Conservation (phyloP, 2,329 filamentous ascomycete species). For the Xenoacremonium recifei region DNA sequence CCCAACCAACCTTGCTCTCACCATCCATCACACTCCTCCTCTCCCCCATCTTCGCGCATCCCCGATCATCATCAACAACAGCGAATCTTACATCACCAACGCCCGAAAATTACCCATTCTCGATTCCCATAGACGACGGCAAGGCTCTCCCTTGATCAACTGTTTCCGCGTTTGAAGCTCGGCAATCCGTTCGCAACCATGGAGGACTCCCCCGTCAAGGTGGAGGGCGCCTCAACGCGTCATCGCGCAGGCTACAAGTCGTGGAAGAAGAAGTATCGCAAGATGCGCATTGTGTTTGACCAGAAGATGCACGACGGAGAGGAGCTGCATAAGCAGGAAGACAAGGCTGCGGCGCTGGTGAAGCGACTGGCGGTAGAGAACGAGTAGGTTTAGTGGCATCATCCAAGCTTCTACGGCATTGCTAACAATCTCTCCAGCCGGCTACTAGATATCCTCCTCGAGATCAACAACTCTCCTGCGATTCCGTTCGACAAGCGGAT, state of each 20-base stretch:
- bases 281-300: constrained; percentile 80
- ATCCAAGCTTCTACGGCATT: constrained; percentile 11
- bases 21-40: not conserved
- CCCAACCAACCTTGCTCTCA: not conserved
- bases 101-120: too few species aligned
- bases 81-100: not conserved
- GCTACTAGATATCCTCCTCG: constrained; percentile 82
- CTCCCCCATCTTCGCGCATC: not conserved
- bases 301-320: constrained; percentile 78
- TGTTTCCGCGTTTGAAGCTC: not conserved
- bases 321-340: constrained; percentile 76
- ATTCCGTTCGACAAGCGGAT: constrained; percentile 73
- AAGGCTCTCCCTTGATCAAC: not conserved
- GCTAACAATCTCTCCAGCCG: constrained; percentile 55
- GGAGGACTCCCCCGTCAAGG: constrained; percentile 38
- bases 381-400: constrained; percentile 82
- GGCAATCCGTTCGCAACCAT: constrained; percentile 16
- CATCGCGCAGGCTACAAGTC: constrained; percentile 59
- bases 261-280: constrained; percentile 92
- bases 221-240: constrained; percentile 43
- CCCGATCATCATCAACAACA: not conserved
- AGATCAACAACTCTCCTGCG: constrained; percentile 82
- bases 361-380: constrained; percentile 87
- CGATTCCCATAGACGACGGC: too few species aligned
- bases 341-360: constrained; percentile 75